A percentile compares a stretch with the other conserved stretches of the same genome.
Conservation (phyloP, 768 basidiomycete species). For the Boletales sp. region DNA sequence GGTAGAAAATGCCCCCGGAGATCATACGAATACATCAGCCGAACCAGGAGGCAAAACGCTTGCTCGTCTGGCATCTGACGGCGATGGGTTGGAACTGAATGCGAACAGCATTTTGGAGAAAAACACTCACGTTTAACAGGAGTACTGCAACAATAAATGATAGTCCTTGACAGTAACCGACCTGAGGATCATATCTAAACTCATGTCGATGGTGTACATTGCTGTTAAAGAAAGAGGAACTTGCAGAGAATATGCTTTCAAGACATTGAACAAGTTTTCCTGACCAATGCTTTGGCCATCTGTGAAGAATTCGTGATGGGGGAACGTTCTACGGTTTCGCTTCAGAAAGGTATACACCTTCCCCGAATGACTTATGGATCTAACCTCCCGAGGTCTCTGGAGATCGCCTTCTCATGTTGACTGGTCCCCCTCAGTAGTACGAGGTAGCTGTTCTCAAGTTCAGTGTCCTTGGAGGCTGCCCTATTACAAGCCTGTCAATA, state of each 20-base stretch:
- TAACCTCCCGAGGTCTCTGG: constrained; percentile 85
- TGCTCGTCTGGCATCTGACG: constrained; percentile 98
- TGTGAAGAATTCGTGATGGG: constrained; percentile 93
- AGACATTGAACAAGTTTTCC: constrained; percentile 95
- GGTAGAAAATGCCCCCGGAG: constrained; percentile 96
- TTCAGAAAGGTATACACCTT: constrained; percentile 8
- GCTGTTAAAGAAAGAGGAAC: constrained; percentile 23
- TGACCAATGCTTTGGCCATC: constrained; percentile 94
- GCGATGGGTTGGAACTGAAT: background rate
- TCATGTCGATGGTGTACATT: constrained; percentile 4
- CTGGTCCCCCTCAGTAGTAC: constrained; percentile 79
- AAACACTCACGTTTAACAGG: constrained; percentile 71
- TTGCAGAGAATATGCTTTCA: constrained; percentile 95
- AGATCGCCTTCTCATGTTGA: constrained; percentile 91
- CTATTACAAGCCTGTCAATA: constrained; percentile 37
- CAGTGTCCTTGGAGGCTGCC: constrained; percentile 90
- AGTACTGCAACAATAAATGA: constrained; percentile 96
- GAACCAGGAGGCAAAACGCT: constrained; percentile 91
- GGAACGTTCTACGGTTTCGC: constrained; percentile 70
- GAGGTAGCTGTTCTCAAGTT: constrained; percentile 81
- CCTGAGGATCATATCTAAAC: constrained; percentile 79
- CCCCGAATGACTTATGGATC: background rate
- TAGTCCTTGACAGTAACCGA: constrained; percentile 96
- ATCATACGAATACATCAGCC: constrained; percentile 96
- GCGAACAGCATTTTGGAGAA: background rate